Base-by-base conservation (phyloP, 306 rosid species). In the Corylus avellana region DNA sequence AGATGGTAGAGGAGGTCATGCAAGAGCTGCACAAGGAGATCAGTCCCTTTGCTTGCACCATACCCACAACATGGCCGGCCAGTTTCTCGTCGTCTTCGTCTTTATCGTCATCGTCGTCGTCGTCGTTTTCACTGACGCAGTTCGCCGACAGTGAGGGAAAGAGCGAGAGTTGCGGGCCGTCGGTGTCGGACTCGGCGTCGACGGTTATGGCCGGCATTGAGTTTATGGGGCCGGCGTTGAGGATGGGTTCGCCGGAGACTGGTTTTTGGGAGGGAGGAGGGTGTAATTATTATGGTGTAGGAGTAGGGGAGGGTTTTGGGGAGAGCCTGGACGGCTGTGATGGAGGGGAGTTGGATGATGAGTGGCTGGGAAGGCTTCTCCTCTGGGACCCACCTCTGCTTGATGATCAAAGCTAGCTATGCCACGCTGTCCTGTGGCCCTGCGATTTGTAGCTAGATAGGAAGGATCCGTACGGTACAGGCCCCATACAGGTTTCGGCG, bases 81-180 rank as follows among this genome's bases (percentile, higher is more conserved):
- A n/a, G 42, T 39, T 67, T 42, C 2, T 29, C 11, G 20, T 13
- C 35, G 11, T 25, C 66, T 8, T 9, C 66, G 14, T 25, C 66
- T 59, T 25, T 2, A 10, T 25, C 66, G 37, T 22, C 32, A 1
- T 18, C 72, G 5, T 18, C 47, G 25, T 39, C 48, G 48, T 18
- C 48, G 48, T 18, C 8, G 17, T 8, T 18, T 9, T 12, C 16
- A 46, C 17, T 44, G 44, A 18, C 27, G 17, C 50, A 14, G 32
- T 22, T 55, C 5, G 35, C 57, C 1, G 11, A 5, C 1, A 39
- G 22, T 1, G 22, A 32, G 2, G 51, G 54, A 32, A 79, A 56
- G 68, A 49, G 79, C 27, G 84, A 81, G 82, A 85, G 80, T 58
- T 85, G 85, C 25, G 85, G 85, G 58, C 78, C 78, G 32, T 82